phyloP scores from a whole-genome alignment of 75 land plant species.

The Picea glauca region DNA sequence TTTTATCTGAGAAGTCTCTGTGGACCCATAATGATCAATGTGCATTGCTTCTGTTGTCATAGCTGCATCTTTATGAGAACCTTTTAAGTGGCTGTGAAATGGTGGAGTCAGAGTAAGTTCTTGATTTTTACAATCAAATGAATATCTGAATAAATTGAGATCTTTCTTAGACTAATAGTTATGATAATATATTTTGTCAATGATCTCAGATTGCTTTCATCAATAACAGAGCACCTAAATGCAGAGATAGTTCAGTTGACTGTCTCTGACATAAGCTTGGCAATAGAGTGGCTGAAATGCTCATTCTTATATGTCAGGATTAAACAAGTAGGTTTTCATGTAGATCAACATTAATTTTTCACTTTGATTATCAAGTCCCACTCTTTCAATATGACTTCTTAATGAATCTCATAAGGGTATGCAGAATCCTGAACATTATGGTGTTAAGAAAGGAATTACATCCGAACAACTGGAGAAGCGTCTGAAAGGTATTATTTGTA shows the following conservation, averaged over 20 bases:
- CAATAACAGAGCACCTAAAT: constrained; percentile 91
- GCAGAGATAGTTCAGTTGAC: constrained; percentile 96
- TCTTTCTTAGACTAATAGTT: neutral
- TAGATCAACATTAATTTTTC: neutral
- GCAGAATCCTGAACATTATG: constrained; percentile 91
- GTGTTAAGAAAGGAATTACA: constrained; percentile 51
- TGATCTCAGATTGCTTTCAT: constrained; percentile 71
- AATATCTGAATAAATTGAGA: neutral
- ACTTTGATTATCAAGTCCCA: neutral
- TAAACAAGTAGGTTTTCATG: constrained; percentile 57
- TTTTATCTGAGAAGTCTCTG: neutral
- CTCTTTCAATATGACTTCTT: neutral
- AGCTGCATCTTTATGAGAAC: constrained; percentile 98
- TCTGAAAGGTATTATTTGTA: constrained; percentile 60
- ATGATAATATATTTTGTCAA: neutral
- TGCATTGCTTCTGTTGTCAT: constrained; percentile 3
- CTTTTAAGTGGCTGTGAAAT: constrained; percentile 94
- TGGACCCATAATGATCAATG: neutral
- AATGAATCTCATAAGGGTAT: neutral
- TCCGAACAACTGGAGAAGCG: constrained; percentile 68
- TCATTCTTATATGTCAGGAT: constrained; percentile 96
- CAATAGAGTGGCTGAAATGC: constrained; percentile 97
- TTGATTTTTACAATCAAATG: neutral
- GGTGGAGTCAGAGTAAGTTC: constrained; percentile 93
- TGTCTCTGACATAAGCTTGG: constrained; percentile 80